These are phyloP conservation scores for Paspalum notatum DNA, from an alignment of 176 grass and related monocot species.

Conservation along the genomic window DNA sequence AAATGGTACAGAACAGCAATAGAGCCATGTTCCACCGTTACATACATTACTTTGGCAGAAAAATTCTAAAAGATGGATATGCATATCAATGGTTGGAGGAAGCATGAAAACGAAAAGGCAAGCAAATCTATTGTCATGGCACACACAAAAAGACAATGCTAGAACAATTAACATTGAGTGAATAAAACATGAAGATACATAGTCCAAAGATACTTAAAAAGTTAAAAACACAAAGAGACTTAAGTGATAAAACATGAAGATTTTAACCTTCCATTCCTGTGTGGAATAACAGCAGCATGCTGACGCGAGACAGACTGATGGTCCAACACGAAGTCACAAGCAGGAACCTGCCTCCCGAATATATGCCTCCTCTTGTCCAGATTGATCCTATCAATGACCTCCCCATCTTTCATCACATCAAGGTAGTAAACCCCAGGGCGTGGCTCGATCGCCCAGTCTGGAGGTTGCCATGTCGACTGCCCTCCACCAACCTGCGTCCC, in stretches of 20 bases:
- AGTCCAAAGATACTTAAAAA: conserved; percentile 18
- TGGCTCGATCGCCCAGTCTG: conserved; percentile 87
- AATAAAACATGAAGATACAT: no score
- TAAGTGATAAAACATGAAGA: conserved; percentile 19
- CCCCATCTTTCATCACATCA: conserved; percentile 85
- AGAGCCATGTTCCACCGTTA: conserved; percentile 14
- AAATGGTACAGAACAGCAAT: conserved; percentile 20
- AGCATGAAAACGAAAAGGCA: conserved; percentile 2
- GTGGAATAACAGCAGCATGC: conserved; percentile 88
- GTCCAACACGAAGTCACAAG: conserved; percentile 91
- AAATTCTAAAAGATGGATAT: neutral
- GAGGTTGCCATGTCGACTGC: conserved; percentile 84
- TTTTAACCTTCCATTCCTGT: conserved; percentile 91
- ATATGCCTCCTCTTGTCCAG: conserved; percentile 88
- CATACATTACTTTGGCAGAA: conserved; percentile 22
- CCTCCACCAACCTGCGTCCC: conserved; percentile 86
- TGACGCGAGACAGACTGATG: conserved; percentile 97
- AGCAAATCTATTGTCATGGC: neutral
- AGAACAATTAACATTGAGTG: neutral
- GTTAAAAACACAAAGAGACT: neutral
- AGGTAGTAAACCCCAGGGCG: conserved; percentile 82
- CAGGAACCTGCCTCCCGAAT: conserved; percentile 86
- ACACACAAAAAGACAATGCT: conserved; percentile 5
- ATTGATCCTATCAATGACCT: conserved; percentile 85
- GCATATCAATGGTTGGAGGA: neutral